A percentile compares a stretch with the other conserved stretches of the same genome.
Conservation (phyloP, 2,329 filamentous ascomycete species). For the Alternaria ethzedia region DNA sequence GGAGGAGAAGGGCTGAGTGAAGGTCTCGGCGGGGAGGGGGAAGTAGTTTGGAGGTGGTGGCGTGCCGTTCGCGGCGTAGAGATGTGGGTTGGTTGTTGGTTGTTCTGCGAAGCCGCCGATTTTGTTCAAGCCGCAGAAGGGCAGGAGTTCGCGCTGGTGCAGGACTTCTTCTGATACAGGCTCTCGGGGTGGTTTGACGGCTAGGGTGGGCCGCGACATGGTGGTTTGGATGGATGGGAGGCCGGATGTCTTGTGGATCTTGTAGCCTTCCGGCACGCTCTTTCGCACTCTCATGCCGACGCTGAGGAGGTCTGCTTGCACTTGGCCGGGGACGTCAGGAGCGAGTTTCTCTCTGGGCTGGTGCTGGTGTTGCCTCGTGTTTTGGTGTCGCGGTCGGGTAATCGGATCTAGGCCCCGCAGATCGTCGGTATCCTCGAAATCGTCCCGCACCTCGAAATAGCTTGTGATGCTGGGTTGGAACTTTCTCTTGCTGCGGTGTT, state of each 20-base stretch:
- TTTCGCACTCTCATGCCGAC: conserved; percentile 97
- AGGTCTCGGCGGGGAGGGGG: conserved; percentile 42
- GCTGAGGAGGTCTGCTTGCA: conserved; percentile 83
- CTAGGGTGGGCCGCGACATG: conserved; percentile 26
- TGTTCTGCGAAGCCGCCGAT: conserved; percentile 72
- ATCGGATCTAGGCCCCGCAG: conserved; percentile 36
- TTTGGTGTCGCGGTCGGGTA: conserved; percentile 29
- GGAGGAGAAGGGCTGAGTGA: conserved; percentile 43
- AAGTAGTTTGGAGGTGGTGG: conserved; percentile 32
- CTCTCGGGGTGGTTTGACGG: conserved; percentile 32
- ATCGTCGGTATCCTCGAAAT: conserved; percentile 28
- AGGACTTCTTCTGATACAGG: conserved; percentile 28
- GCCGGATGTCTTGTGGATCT: conserved; percentile 64
- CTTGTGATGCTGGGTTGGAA: conserved; percentile 55
- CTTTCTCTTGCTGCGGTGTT: conserved; percentile 50
- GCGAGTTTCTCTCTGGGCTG: conserved; percentile 26
- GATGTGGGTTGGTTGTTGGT: conserved; percentile 49
- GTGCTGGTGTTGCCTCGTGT: conserved; percentile 14
- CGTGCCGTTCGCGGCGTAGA: conserved; percentile 44
- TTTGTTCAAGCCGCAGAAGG: conserved; percentile 82
- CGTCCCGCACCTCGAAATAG: conserved; percentile 47
- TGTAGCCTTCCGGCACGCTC: conserved; percentile 91
- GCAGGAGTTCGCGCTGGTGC: conserved; percentile 68
- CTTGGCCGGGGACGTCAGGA: conserved; percentile 65
- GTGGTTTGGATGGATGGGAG: conserved; percentile 37